Evolutionary conservation across 2,329 filamentous ascomycete genomes (phyloP).

Genomic region (Colletotrichum gloeosporioides): DNA sequence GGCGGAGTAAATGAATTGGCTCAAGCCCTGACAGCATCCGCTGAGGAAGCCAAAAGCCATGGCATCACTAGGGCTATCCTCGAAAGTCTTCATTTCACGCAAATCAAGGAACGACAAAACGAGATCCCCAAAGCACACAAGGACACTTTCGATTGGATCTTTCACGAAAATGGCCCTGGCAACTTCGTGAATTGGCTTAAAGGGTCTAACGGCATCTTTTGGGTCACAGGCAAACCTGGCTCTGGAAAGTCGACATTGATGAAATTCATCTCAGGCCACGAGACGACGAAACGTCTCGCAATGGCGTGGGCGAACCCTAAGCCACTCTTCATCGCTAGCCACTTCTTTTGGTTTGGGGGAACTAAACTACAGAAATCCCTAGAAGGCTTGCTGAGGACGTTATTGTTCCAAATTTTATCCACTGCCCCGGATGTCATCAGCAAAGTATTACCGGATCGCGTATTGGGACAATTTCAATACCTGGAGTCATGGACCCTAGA

Average conservation of each 20-base stretch:
- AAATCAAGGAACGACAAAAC: not conserved
- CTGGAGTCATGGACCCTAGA: slow-evolving; percentile 28
- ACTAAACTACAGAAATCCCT: slow-evolving; percentile 42
- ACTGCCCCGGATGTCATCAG: not conserved
- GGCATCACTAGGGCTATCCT: not conserved
- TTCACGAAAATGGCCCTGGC: slow-evolving; percentile 20
- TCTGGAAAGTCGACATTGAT: slow-evolving; percentile 53
- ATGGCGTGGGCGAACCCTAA: slow-evolving; percentile 34
- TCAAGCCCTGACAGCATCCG: not conserved
- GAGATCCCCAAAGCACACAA: slow-evolving; percentile 39
- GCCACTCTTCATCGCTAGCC: slow-evolving; percentile 34
- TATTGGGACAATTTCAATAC: not conserved
- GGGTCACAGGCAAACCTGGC: slow-evolving; percentile 48
- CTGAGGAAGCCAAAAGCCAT: not conserved
- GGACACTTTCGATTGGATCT: slow-evolving; percentile 43
- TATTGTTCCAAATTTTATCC: slow-evolving; percentile 14
- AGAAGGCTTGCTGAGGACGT: slow-evolving; percentile 39
- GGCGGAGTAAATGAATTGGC: fast-evolving
- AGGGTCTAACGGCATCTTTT: slow-evolving; percentile 32
- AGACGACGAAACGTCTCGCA: slow-evolving; percentile 25
- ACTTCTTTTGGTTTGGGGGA: slow-evolving; percentile 48
- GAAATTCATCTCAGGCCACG: slow-evolving; percentile 37
- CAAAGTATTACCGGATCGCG: not conserved
- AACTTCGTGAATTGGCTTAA: slow-evolving; percentile 32
- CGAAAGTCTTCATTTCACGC: not conserved